phyloP scores from a whole-genome alignment of 2,329 filamentous ascomycete genomes.

The Bertia moriformis region DNA sequence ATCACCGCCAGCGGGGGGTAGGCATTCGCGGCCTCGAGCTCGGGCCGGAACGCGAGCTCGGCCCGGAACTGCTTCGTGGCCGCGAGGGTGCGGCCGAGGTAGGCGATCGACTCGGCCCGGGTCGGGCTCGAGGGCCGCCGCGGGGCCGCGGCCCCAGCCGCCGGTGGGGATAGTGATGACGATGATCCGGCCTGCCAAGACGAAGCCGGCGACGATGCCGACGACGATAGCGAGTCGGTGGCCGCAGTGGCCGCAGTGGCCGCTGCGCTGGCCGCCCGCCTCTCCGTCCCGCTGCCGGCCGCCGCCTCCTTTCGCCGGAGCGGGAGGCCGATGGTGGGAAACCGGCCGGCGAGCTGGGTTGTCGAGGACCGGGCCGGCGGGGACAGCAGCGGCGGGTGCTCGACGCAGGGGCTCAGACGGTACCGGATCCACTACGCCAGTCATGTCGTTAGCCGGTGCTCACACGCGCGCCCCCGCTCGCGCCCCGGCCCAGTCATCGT shows the following conservation, averaged over 20 bases:
- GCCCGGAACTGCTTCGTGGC: conserved; percentile 62
- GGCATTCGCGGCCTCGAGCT: conserved; percentile 46
- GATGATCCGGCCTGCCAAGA: too few species aligned
- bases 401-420: conserved; percentile 63
- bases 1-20: conserved; percentile 76
- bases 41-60: conserved; percentile 48
- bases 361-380: too few species aligned
- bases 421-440: conserved; percentile 71
- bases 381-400: conserved; percentile 41
- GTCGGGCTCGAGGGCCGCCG: conserved; percentile 30
- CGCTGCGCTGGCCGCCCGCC: neutral
- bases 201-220: neutral
- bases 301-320: neutral
- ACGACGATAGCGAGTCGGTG: neutral
- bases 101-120: conserved; percentile 21
- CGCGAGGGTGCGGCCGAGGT: conserved; percentile 61
- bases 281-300: too few species aligned
- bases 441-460: too few species aligned
- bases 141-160: too few species aligned
- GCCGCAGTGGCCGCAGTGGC: neutral
- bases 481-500: too few species aligned
- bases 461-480: too few species aligned
- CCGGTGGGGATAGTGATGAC: neutral
- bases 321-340: neutral
- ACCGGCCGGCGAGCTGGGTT: too few species aligned